Evolutionary conservation across 148 eudicot genomes (phyloP).

Genomic region (Pouteria glomerata): DNA sequence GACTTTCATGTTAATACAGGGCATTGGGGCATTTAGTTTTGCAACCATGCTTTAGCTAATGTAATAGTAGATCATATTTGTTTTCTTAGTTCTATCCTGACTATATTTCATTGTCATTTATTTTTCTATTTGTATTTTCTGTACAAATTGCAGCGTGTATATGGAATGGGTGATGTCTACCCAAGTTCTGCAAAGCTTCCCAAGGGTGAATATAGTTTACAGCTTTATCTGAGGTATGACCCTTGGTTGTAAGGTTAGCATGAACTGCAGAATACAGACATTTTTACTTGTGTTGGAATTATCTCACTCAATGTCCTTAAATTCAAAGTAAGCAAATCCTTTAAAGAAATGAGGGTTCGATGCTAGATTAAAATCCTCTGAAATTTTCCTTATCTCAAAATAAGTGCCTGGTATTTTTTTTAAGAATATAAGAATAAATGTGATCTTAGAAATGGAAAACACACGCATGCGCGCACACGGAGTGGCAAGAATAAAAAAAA

Average conservation of each 20-base stretch:
- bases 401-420: no score
- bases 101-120: background rate
- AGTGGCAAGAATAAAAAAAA: no score
- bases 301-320: no score
- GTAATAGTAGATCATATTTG: background rate
- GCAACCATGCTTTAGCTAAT: background rate
- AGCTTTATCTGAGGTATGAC: conserved; percentile 67
- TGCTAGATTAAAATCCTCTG: background rate
- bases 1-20: background rate
- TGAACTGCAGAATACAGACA: background rate
- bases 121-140: background rate
- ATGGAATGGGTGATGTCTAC: conserved; percentile 90
- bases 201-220: conserved; percentile 83
- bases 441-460: no score
- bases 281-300: background rate
- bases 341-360: background rate
- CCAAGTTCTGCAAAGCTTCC: conserved; percentile 76
- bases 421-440: no score
- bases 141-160: conserved; percentile 56
- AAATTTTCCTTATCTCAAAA: background rate
- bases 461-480: no score
- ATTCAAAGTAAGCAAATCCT: background rate
- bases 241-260: background rate
- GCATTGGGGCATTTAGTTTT: background rate
- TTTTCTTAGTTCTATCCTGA: background rate